Evolutionary conservation across 257 asterid species (phyloP).

Genomic region (Capsicum pubescens): DNA sequence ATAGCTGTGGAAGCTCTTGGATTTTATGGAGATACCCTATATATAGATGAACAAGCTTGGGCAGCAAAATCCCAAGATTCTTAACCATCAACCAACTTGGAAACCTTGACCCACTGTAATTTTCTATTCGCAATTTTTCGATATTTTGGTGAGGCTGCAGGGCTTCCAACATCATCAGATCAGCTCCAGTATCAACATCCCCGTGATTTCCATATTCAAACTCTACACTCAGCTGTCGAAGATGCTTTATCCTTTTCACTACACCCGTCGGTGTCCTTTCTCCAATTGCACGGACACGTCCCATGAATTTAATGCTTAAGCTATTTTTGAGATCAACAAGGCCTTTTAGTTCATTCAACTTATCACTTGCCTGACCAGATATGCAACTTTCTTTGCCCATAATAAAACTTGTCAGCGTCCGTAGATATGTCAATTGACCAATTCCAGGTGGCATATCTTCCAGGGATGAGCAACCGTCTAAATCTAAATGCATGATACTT

Average conservation of each 20-base stretch:
- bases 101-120: too few relatives aligned
- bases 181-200: too few relatives aligned
- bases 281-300: background rate
- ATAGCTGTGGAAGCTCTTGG: too few relatives aligned
- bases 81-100: too few relatives aligned
- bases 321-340: background rate
- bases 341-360: background rate
- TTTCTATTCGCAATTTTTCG: too few relatives aligned
- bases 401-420: background rate
- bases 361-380: constrained; percentile 1
- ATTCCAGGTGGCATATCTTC: constrained; percentile 27
- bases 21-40: too few relatives aligned
- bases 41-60: too few relatives aligned
- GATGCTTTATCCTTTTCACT: background rate
- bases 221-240: background rate
- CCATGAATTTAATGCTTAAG: background rate
- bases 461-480: background rate
- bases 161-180: too few relatives aligned
- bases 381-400: background rate
- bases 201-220: background rate
- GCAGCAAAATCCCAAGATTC: too few relatives aligned
- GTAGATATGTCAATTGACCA: constrained; percentile 25
- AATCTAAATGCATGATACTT: constrained; percentile 10
- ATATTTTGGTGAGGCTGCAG: too few relatives aligned
- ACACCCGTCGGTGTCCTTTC: background rate